Base-by-base conservation (phyloP, 257 asterid species). In the Solanum chilense region DNA sequence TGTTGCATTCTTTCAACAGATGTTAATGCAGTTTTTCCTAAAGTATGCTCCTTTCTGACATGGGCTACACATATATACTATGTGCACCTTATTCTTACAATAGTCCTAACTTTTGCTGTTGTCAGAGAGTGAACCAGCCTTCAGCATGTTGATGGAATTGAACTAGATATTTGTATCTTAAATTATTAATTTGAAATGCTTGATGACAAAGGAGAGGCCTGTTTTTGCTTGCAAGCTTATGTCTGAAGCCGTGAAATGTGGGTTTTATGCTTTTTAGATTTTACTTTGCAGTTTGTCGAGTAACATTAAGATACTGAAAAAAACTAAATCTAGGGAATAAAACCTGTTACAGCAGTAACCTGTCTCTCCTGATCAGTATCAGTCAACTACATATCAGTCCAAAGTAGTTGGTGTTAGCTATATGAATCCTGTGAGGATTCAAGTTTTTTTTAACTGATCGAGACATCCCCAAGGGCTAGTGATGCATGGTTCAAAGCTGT, bases 1-100 rank as follows among this genome's bases (percentile, higher is more conserved):
- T 68, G 37, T 81, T 66, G 71, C 86, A 45, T 66, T 87, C 86
- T 87, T 68, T 87, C 82, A 41, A 71, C 83, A 45, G 83, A 87
- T 87, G 81, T 87, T 81, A 81, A 42, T 62, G 41, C 74, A 70
- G 70, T 58, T 44, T 58, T 64, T 29, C 89, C 82, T 81, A 33
- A 33, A 68, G 70, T 81, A 81, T 87, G 86, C 82, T 85, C 86
- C 83, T 68, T 47, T 87, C 82, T 69, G 39, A 31, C 21, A 44
- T 87, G 82, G 25, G 86, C 33, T 41, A 77, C 31, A 27, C 84
- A 45, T 45, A 78, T 27, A 80, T 16, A 37, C 29, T 47, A 5
- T 80, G 64, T 18, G 27, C 68, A 9, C 41, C 58, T 47, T 47
- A 49, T 80, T 80, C 44, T 49, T 80, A 20, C 8, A 39, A 27